These are phyloP conservation scores for Phialemoniopsis sp. DNA, from an alignment of 2,329 filamentous ascomycete species.

Conservation along the genomic window DNA sequence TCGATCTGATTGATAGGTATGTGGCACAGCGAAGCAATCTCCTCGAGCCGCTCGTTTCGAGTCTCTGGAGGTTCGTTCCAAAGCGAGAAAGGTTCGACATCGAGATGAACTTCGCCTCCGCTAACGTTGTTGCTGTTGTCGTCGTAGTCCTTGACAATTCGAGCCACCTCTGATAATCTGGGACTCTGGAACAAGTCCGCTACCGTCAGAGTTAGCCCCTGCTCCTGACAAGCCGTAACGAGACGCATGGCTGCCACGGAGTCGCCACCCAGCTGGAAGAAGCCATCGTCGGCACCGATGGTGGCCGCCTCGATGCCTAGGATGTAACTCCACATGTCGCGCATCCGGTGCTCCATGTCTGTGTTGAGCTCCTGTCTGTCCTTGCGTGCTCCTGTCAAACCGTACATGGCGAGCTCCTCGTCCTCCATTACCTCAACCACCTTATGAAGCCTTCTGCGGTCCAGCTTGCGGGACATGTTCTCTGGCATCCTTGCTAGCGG, in stretches of 20 bases:
- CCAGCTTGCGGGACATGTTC: conserved; percentile 14
- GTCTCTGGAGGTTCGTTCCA: too few relatives aligned
- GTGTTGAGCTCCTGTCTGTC: conserved; percentile 15
- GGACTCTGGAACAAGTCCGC: conserved; percentile 49
- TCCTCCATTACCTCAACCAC: too few relatives aligned
- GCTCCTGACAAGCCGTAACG: conserved; percentile 47
- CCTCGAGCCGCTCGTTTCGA: too few relatives aligned
- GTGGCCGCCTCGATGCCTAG: conserved; percentile 36
- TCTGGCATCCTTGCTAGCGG: conserved; percentile 18
- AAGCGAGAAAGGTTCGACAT: too few relatives aligned
- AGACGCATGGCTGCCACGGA: conserved; percentile 59
- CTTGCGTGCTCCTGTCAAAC: too few relatives aligned
- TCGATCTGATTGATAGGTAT: too few relatives aligned
- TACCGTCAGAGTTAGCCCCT: conserved; percentile 45
- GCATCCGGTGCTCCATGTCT: conserved; percentile 36
- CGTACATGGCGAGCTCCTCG: too few relatives aligned
- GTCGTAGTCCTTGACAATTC: too few relatives aligned
- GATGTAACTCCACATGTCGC: conserved; percentile 42
- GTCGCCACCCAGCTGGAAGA: conserved; percentile 58
- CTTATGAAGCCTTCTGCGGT: conserved; percentile 2
- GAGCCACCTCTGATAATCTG: conserved; percentile 48
- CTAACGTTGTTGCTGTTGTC: too few relatives aligned
- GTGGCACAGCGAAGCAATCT: too few relatives aligned
- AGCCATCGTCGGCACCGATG: conserved; percentile 51
- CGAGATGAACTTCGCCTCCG: too few relatives aligned